Evolutionary conservation across 1,284 basidiomycete species (phyloP).

Genomic region (Naganishia liquefaciens): DNA sequence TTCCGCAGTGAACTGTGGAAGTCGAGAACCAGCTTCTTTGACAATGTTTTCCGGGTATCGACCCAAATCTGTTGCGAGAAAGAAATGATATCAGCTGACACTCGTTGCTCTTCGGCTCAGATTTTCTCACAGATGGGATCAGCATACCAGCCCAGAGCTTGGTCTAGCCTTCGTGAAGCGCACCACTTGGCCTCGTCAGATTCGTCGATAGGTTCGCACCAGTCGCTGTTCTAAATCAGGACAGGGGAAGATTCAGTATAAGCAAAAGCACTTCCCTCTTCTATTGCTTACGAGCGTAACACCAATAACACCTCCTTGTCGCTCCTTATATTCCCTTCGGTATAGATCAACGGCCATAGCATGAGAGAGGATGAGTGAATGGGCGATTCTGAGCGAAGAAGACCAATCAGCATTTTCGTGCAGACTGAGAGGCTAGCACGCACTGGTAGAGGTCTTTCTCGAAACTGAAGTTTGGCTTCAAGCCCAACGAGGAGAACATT

Average conservation of each 20-base stretch:
- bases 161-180: slow-evolving; percentile 33
- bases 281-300: slow-evolving; percentile 38
- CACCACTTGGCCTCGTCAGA: slow-evolving; percentile 34
- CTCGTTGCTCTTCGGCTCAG: too few relatives aligned
- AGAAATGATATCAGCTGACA: slow-evolving; percentile 2
- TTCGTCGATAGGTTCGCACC: slow-evolving; percentile 40
- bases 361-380: slow-evolving; percentile 38
- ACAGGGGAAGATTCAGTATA: slow-evolving; percentile 1
- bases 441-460: slow-evolving; percentile 29
- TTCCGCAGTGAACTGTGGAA: slow-evolving; percentile 66
- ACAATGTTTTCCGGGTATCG: slow-evolving; percentile 67
- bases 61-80: slow-evolving; percentile 64
- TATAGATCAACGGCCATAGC: slow-evolving; percentile 42
- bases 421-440: neutral
- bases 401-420: too few relatives aligned
- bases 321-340: slow-evolving; percentile 36
- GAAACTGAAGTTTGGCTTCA: slow-evolving; percentile 29
- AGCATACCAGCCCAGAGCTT: slow-evolving; percentile 37
- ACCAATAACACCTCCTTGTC: slow-evolving; percentile 39
- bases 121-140: slow-evolving; percentile 40
- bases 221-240: slow-evolving; percentile 41
- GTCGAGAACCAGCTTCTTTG: slow-evolving; percentile 63
- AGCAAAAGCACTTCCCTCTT: neutral
- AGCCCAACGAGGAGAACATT: slow-evolving; percentile 31
- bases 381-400: slow-evolving; percentile 8